phyloP scores from a whole-genome alignment of 2,329 filamentous ascomycete species.

The Davidsoniella eucalypti region DNA sequence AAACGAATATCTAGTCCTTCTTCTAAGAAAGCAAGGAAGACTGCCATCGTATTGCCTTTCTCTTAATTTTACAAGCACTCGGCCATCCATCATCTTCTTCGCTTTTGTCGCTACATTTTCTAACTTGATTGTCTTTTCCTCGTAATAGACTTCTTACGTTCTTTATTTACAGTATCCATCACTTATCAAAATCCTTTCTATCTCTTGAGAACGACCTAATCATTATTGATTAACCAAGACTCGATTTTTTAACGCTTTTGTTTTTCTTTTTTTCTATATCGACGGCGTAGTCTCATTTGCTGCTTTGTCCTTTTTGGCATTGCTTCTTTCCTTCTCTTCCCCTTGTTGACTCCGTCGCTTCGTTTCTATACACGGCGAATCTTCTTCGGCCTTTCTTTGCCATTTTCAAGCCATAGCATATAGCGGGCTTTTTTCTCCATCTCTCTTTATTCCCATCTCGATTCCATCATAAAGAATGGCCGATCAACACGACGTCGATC shows the following conservation, averaged over 20 bases:
- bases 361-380: slow-evolving; percentile 1
- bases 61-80: too few species aligned
- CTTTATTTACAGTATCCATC: too few species aligned
- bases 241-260: neutral
- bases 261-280: neutral
- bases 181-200: too few species aligned
- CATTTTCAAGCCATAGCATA: neutral
- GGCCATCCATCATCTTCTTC: too few species aligned
- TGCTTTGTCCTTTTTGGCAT: neutral
- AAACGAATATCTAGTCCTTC: too few species aligned
- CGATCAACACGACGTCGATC: slow-evolving; percentile 74
- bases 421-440: neutral
- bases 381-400: neutral
- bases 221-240: too few species aligned
- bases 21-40: too few species aligned
- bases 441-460: neutral
- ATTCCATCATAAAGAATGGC: slow-evolving; percentile 28
- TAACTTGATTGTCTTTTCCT: too few species aligned
- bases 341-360: slow-evolving; percentile 4
- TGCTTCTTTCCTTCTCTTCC: neutral
- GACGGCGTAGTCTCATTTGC: neutral
- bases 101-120: too few species aligned
- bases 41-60: too few species aligned
- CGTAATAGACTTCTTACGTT: too few species aligned
- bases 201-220: too few species aligned